Evolutionary conservation across 176 grass and related monocot genomes (phyloP).

Genomic region (Paspalum vaginatum): DNA sequence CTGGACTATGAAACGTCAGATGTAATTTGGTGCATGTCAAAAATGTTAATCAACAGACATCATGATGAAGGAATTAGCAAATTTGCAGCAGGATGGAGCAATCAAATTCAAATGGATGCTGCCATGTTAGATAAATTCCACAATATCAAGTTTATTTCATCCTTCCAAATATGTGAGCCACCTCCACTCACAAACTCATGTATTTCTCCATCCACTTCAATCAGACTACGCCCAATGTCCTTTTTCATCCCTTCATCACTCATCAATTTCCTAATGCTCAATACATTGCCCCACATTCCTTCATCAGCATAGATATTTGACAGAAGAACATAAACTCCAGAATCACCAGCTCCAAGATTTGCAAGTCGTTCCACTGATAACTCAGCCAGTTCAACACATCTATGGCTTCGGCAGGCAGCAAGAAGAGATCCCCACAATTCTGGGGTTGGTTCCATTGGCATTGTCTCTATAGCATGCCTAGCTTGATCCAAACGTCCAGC

Average conservation of each 20-base stretch:
- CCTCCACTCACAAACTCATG: slow-evolving; percentile 70
- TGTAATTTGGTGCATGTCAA: slow-evolving; percentile 20
- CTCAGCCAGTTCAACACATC: slow-evolving; percentile 60
- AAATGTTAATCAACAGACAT: slow-evolving; percentile 17
- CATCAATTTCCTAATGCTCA: slow-evolving; percentile 61
- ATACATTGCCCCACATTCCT: slow-evolving; percentile 70
- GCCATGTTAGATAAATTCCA: slow-evolving; percentile 45
- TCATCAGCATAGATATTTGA: slow-evolving; percentile 79
- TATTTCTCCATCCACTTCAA: slow-evolving; percentile 64
- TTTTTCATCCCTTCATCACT: slow-evolving; percentile 60
- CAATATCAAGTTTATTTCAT: slow-evolving; percentile 55
- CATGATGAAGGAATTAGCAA: slow-evolving; percentile 1
- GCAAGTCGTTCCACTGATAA: slow-evolving; percentile 54
- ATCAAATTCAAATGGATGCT: slow-evolving; percentile 44
- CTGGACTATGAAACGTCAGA: slow-evolving; percentile 9
- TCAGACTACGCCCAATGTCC: slow-evolving; percentile 57
- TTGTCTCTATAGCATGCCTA: slow-evolving; percentile 55
- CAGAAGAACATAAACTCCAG: slow-evolving; percentile 68
- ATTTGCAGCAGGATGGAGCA: background rate
- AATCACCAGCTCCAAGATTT: slow-evolving; percentile 62
- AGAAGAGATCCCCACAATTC: slow-evolving; percentile 72
- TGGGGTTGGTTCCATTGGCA: slow-evolving; percentile 60
- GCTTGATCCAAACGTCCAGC: slow-evolving; percentile 57
- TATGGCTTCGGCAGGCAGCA: slow-evolving; percentile 66
- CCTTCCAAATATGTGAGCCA: slow-evolving; percentile 43